phyloP scores from a whole-genome alignment of 2,329 filamentous ascomycete genomes.

The Trichophyton verrucosum region DNA sequence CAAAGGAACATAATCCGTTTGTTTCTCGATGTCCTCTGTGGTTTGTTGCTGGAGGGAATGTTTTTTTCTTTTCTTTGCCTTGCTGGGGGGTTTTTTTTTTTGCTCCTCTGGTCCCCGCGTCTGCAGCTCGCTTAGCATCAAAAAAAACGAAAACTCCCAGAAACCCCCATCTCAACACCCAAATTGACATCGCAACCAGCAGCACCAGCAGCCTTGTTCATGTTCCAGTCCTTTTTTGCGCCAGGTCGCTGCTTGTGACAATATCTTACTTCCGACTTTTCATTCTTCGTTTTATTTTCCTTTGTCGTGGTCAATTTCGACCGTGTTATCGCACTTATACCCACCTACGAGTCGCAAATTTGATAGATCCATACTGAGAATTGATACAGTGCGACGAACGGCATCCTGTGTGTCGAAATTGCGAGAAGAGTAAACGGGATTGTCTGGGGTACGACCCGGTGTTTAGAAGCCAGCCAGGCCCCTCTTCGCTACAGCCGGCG shows the following conservation, averaged over 20 bases:
- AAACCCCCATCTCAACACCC: conserved; percentile 3
- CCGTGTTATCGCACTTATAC: conserved; percentile 8
- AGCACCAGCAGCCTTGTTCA: neutral
- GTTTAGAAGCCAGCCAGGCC: conserved; percentile 59
- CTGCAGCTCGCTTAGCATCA: conserved; percentile 13
- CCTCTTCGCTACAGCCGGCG: conserved; percentile 55
- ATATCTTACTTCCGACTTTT: neutral
- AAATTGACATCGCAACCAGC: neutral
- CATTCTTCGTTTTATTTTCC: neutral
- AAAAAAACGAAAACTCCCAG: conserved; percentile 6
- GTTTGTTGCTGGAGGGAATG: neutral
- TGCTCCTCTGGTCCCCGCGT: conserved; percentile 4
- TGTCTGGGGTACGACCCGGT: conserved; percentile 57
- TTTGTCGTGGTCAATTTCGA: neutral
- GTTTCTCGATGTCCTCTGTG: neutral
- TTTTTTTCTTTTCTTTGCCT: neutral
- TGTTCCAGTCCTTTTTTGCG: neutral
- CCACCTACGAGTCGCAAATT: neutral
- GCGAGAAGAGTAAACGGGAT: conserved; percentile 55
- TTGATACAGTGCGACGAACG: conserved; percentile 75
- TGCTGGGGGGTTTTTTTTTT: neutral
- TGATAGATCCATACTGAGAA: neutral
- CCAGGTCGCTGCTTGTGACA: neutral
- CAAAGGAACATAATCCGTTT: neutral
- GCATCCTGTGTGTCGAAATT: conserved; percentile 72